Evolutionary conservation across 306 rosid genomes (phyloP), one percentile per base, ranked within the genome.

Genomic region (Cercis canadensis): DNA sequence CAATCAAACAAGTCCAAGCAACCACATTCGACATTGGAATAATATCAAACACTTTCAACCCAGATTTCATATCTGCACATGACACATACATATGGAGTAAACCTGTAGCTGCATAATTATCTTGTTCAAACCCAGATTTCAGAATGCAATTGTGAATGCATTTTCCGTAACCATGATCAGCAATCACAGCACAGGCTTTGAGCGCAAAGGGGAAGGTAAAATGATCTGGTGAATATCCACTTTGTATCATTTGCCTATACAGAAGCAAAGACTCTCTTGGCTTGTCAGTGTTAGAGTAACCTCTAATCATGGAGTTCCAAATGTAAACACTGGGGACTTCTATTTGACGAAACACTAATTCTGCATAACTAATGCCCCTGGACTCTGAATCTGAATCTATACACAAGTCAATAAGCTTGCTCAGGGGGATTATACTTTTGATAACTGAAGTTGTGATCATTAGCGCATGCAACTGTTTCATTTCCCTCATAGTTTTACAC

Each of bases 1-100:
- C 72, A 89, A 92, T 83, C 83, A 92, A 82, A 75, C 87, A 79
- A 69, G 89, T 82, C 95, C 96, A 89, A 69, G 92, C 98, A 56
- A 87, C 95, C 64, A 89, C 88, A 78, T 85, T 92, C 84, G 83
- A 68, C 78, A 87, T 83, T 0, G 92, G 88, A 73, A 86, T 84
- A 44, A 14, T 49, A 62, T 87, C 89, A 75, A 89, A 92, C 84
- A 89, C 82, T 73, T 92, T 83, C 34, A 81, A 24, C 62, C 75
- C 84, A 19, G 64, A 61, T 8, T 49, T 59, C 81, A 78, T 82
- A 78, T 82, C 79, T 21, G 34, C 75, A 49, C 75, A 78, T 21
- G 83, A 81, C 53, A 73, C 80, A 56, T 87, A 87, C 96, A 87
- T 83, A 9, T 84, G 60, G 13, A 89, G 87, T 33, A 89, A 78